These are phyloP conservation scores for Micractinium sp. DNA, from an alignment of 139 green algal genomes.

Conservation along the genomic window DNA sequence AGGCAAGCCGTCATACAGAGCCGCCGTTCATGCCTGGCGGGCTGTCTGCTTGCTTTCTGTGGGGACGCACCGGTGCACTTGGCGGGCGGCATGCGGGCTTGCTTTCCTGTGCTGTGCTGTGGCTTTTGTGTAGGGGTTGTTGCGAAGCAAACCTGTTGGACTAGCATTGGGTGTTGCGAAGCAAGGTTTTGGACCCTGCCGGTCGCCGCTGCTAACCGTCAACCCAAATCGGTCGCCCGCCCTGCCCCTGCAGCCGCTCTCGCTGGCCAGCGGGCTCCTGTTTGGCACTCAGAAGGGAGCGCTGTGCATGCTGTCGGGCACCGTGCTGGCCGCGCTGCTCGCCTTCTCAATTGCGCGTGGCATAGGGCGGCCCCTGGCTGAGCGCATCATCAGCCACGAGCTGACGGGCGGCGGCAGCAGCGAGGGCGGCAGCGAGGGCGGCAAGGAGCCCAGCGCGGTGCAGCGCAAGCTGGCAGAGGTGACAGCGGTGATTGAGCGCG, in stretches of 20 bases:
- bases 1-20: conserved; percentile 19
- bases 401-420: background rate
- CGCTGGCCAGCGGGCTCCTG: conserved; percentile 76
- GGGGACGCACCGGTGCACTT: background rate
- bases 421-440: background rate
- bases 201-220: background rate
- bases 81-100: background rate
- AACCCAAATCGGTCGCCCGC: background rate
- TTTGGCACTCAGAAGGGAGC: conserved; percentile 77
- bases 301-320: conserved; percentile 35
- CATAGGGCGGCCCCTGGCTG: conserved; percentile 22
- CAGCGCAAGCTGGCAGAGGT: conserved; percentile 56
- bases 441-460: background rate
- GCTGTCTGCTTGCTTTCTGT: background rate
- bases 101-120: background rate
- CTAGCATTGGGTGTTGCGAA: too few species aligned
- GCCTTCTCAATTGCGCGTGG: conserved; percentile 44
- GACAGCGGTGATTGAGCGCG: conserved; percentile 65
- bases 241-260: conserved; percentile 69
- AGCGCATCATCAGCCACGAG: conserved; percentile 34
- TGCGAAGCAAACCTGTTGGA: too few species aligned
- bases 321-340: conserved; percentile 29
- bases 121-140: too few species aligned
- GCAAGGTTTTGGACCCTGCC: background rate
- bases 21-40: too few species aligned